Base-by-base conservation (phyloP, 2,329 filamentous ascomycete genomes). In the Trichoderma endophyticum region DNA sequence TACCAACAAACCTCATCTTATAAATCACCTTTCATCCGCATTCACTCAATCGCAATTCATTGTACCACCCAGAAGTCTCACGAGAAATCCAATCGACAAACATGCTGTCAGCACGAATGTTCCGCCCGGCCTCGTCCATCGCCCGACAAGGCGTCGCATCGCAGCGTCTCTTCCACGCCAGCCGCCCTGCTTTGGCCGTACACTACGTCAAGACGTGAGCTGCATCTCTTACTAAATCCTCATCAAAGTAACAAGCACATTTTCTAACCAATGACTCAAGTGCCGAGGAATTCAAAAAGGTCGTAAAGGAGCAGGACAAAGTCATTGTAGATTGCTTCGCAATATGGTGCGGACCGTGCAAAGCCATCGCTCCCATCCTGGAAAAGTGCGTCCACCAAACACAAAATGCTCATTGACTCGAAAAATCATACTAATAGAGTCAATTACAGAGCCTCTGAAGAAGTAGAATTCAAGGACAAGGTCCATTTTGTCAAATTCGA, bases 261-360 rank as follows among this genome's bases (percentile, higher is more conserved):
- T 54, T 69, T 14, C 61, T 15, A 7, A 21, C 0, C 4, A 54
- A 4, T 1, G 12, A 14, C 3, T 4, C 74, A 74, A 93, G 90
- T 75, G 88, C 86, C 79, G 79, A 83, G 28, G 88, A 90, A 34
- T 94, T 89, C 81, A 80, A 88, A 70, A 78, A 81, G 36, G 87
- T 87, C 71, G 77, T 91, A 73, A 80, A 84, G 70, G 78, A 84
- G 77, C 76, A 80, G 70, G 83, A 89, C 78, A 86, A 86, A 68
- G 88, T 97, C 77, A 84, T 98, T 73, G 85, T 98, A 78, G 95
- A 98, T 86, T 94, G 90, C 85, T 94, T 92, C 82, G 95, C 95
- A 71, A 90, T 86, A 74, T 98, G 95, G 95, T 98, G 95, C 86
- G 94, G 93, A 74, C 95, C 95, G 72, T 98, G 95, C 92, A 97